phyloP scores from a whole-genome alignment of 2,329 filamentous ascomycete genomes.

The Phialocephala subalpina region DNA sequence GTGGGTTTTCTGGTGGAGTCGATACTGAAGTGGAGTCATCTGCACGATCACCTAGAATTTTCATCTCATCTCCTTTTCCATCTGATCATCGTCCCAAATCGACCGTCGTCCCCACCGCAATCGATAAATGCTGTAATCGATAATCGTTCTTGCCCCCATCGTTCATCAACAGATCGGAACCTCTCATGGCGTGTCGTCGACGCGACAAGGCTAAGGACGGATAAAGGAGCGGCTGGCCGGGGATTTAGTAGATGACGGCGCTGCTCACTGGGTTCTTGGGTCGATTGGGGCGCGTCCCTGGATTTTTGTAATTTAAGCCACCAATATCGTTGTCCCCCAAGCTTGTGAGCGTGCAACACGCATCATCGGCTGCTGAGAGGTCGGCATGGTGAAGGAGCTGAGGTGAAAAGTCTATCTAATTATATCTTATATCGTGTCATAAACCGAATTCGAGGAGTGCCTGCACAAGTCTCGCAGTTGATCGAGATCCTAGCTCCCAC shows the following conservation, averaged over 20 bases:
- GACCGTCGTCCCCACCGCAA: not conserved
- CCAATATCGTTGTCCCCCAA: not conserved
- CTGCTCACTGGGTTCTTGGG: not conserved
- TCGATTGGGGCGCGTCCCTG: not conserved
- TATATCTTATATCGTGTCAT: constrained; percentile 5
- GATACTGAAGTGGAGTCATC: constrained; percentile 4
- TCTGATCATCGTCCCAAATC: not conserved
- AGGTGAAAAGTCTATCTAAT: not conserved
- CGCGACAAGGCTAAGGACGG: not conserved
- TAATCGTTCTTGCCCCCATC: no score
- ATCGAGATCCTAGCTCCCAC: not conserved
- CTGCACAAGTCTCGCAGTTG: not conserved
- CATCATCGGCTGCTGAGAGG: not conserved
- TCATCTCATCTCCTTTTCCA: not conserved
- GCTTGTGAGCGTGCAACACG: not conserved
- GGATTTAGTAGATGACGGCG: not conserved
- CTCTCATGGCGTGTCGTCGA: constrained; percentile 8
- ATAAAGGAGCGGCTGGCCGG: not conserved
- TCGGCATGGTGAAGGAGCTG: not conserved
- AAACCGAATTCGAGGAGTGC: not conserved
- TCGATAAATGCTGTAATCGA: constrained; percentile 11
- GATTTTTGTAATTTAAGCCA: constrained; percentile 9
- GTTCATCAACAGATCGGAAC: no score
- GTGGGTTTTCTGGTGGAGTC: constrained; percentile 2
- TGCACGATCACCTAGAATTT: constrained; percentile 2